Conservation (phyloP, 202 grass and related monocot genomes). For the Dendrocalamus latiflorus region DNA sequence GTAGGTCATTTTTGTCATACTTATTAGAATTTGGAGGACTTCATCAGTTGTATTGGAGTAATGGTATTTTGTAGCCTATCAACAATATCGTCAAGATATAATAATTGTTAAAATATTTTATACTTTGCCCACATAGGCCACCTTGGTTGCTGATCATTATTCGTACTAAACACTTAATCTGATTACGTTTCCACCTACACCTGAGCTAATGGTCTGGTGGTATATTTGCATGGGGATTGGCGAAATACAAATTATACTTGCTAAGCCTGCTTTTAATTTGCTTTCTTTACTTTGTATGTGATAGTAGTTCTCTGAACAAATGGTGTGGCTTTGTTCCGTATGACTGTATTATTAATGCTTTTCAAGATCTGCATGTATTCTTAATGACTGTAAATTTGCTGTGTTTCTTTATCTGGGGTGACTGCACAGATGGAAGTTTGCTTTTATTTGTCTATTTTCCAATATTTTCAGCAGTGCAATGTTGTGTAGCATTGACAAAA, state of each 20-base stretch:
- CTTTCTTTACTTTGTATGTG: neutral
- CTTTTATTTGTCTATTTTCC: neutral
- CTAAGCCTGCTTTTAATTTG: neutral
- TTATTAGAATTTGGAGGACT: neutral
- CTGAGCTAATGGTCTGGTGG: neutral
- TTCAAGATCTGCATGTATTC: conserved; percentile 6
- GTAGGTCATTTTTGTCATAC: neutral
- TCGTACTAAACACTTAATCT: neutral
- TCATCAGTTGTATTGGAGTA: neutral
- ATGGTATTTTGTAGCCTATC: neutral
- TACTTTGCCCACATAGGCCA: neutral
- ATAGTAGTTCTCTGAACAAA: neutral
- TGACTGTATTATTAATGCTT: neutral
- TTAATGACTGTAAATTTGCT: conserved; percentile 1
- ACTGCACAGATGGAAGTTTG: neutral
- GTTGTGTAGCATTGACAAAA: neutral
- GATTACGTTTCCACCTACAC: neutral
- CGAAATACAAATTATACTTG: neutral
- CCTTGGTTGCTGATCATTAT: neutral
- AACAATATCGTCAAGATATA: neutral
- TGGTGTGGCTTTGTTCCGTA: neutral
- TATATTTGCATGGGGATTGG: neutral
- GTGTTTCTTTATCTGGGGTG: neutral
- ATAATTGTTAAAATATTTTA: conserved; percentile 6
- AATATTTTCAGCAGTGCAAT: conserved; percentile 1